Percentiles rank a stretch among this genome's conserved stretches.
phyloP scores from a whole-genome alignment of 805 yeast species.

The Yamadazyma kitorensis region DNA sequence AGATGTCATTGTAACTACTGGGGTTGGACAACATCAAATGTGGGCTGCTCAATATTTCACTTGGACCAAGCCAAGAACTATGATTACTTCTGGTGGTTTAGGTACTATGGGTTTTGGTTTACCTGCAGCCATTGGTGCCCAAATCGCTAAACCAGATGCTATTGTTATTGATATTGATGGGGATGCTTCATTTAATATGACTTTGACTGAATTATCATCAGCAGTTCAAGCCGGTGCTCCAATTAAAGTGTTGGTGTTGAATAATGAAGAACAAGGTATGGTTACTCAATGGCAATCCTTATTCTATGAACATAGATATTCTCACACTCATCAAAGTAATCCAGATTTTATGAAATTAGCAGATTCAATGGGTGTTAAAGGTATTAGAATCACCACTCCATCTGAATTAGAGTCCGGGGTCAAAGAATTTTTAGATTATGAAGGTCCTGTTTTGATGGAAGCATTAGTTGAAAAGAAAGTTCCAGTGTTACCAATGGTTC shows the following conservation, averaged over 20 bases:
- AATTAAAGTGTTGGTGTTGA: slow-evolving; percentile 81
- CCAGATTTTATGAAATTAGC: slow-evolving; percentile 93
- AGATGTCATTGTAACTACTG: slow-evolving; percentile 89
- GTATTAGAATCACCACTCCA: slow-evolving; percentile 68
- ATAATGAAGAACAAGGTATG: slow-evolving; percentile 99
- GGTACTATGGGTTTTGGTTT: slow-evolving; percentile 99
- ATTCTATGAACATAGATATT: slow-evolving; percentile 93
- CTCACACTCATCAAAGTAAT: slow-evolving; percentile 96
- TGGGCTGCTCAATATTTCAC: slow-evolving; percentile 99
- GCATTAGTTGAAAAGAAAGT: slow-evolving; percentile 89
- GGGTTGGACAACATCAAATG: slow-evolving; percentile 99
- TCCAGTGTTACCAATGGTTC: slow-evolving; percentile 97
- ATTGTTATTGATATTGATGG: slow-evolving; percentile 96
- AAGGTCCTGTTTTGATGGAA: slow-evolving; percentile 88
- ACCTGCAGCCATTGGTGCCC: slow-evolving; percentile 98
- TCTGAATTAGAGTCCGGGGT: slow-evolving; percentile 51
- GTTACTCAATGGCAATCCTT: slow-evolving; percentile 99
- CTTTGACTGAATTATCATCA: slow-evolving; percentile 85
- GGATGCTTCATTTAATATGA: slow-evolving; percentile 99
- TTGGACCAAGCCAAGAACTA: slow-evolving; percentile 88
- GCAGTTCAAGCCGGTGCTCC: slow-evolving; percentile 95
- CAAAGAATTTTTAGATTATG: slow-evolving; percentile 66
- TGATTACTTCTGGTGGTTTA: slow-evolving; percentile 97
- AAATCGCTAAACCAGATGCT: slow-evolving; percentile 92
- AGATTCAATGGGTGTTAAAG: slow-evolving; percentile 90